A percentile compares a stretch with the other conserved stretches of the same genome.
Conservation (phyloP, 805 yeast genomes). For the Metschnikowia matae region DNA sequence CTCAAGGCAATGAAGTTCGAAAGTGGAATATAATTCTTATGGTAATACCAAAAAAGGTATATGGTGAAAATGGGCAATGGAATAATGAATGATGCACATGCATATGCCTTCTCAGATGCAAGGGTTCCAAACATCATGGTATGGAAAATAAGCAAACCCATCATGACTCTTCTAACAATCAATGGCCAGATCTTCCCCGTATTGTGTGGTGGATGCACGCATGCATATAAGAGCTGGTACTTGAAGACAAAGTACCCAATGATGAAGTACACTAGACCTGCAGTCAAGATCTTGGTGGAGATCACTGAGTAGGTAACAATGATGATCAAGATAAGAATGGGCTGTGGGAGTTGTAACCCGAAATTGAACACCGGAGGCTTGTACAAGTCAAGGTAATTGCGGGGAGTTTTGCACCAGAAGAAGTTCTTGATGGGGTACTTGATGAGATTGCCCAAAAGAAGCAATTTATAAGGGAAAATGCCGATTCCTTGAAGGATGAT, state of each 20-base stretch:
- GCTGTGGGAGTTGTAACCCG: constrained; percentile 89
- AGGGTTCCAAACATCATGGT: constrained; percentile 90
- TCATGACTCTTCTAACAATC: constrained; percentile 72
- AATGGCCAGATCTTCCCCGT: constrained; percentile 97
- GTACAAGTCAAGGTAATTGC: constrained; percentile 71
- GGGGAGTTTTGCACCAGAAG: constrained; percentile 74
- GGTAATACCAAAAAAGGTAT: constrained; percentile 72
- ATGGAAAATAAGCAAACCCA: constrained; percentile 82
- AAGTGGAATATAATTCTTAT: constrained; percentile 74
- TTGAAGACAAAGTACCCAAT: constrained; percentile 87
- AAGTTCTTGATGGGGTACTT: constrained; percentile 54
- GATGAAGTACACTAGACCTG: constrained; percentile 79
- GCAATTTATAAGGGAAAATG: constrained; percentile 82
- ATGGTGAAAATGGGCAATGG: constrained; percentile 75
- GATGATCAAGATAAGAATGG: constrained; percentile 78
- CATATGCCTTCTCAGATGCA: constrained; percentile 75
- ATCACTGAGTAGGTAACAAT: constrained; percentile 84
- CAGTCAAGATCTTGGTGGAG: constrained; percentile 79
- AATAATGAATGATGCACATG: constrained; percentile 62
- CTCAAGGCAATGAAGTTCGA: constrained; percentile 83
- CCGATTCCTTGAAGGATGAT: constrained; percentile 79
- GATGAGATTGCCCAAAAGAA: constrained; percentile 73
- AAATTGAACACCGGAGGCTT: constrained; percentile 91
- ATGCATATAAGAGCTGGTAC: constrained; percentile 83
- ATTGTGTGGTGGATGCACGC: constrained; percentile 94